Conservation (phyloP, 2,329 filamentous ascomycete species). For the Phialocephala subalpina region DNA sequence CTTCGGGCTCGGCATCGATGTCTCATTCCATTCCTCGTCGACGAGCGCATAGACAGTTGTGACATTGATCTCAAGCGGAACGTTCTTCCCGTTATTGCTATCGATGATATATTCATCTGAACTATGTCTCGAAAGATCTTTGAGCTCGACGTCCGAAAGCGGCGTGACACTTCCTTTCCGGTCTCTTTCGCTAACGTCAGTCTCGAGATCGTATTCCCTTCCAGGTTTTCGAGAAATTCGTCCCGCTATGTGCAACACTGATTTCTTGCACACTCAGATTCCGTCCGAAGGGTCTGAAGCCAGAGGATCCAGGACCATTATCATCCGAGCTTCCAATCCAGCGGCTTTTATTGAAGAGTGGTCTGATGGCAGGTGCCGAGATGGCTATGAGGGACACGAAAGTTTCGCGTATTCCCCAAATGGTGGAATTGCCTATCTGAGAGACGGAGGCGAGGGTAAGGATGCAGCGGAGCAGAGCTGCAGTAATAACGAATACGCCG, state of each 20-base stretch:
- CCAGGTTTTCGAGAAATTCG: not conserved
- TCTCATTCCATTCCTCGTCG: not conserved
- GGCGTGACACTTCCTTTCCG: not conserved
- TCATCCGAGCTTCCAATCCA: slow-evolving; percentile 4
- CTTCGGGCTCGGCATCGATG: not conserved
- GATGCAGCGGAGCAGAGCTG: slow-evolving; percentile 1
- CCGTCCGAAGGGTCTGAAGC: not conserved
- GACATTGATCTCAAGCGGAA: not conserved
- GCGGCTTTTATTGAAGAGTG: slow-evolving; percentile 1
- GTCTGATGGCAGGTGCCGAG: not conserved
- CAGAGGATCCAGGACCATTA: not conserved
- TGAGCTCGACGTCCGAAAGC: not conserved
- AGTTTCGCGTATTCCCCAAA: not conserved
- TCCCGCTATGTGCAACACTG: not conserved
- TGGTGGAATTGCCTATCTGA: not conserved
- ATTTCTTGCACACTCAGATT: not conserved
- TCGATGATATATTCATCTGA: not conserved
- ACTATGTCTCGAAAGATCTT: not conserved
- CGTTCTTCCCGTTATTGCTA: not conserved
- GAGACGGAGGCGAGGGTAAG: not conserved
- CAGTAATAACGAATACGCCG: not conserved
- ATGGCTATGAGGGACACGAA: not conserved
- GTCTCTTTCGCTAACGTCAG: not conserved
- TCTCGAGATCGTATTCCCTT: not conserved
- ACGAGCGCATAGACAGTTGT: not conserved